Evolutionary conservation across 805 yeast genomes (phyloP).

Genomic region (Zygoascus biomembranicola): DNA sequence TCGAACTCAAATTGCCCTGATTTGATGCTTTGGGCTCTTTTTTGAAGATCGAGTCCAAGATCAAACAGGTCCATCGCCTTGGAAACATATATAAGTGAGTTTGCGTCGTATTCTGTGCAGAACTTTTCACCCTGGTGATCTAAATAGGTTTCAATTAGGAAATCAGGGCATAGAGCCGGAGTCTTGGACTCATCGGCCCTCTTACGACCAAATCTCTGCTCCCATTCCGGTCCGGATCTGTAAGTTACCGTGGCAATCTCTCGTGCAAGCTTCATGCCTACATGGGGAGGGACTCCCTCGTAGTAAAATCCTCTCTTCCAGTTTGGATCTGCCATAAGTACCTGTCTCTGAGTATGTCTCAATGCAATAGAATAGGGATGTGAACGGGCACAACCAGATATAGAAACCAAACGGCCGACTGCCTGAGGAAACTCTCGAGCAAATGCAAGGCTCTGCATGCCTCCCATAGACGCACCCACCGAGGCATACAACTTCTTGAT

Average conservation of each 20-base stretch:
- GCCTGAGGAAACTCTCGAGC: constrained; percentile 74
- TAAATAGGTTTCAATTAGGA: constrained; percentile 81
- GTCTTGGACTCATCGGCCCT: constrained; percentile 69
- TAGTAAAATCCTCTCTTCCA: constrained; percentile 91
- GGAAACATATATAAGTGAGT: constrained; percentile 76
- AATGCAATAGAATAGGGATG: constrained; percentile 92
- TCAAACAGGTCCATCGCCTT: constrained; percentile 96
- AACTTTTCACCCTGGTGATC: constrained; percentile 96
- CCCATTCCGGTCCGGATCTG: constrained; percentile 97
- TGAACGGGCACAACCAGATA: constrained; percentile 87
- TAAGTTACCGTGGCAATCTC: constrained; percentile 92
- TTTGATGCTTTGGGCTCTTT: constrained; percentile 8
- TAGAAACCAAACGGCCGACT: constrained; percentile 67
- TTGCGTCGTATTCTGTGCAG: constrained; percentile 84
- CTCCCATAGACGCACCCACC: constrained; percentile 95
- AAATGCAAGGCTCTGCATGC: constrained; percentile 91
- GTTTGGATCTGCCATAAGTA: constrained; percentile 86
- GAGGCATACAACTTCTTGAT: constrained; percentile 63
- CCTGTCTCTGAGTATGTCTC: constrained; percentile 89
- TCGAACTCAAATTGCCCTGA: not conserved
- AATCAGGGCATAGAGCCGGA: constrained; percentile 91
- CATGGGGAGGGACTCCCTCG: constrained; percentile 75
- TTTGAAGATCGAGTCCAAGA: constrained; percentile 37
- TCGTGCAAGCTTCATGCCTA: constrained; percentile 89
- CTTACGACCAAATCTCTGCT: constrained; percentile 79